Evolutionary conservation across 129 eudicot genomes (phyloP).

Genomic region (Chrysanthemum seticuspe): DNA sequence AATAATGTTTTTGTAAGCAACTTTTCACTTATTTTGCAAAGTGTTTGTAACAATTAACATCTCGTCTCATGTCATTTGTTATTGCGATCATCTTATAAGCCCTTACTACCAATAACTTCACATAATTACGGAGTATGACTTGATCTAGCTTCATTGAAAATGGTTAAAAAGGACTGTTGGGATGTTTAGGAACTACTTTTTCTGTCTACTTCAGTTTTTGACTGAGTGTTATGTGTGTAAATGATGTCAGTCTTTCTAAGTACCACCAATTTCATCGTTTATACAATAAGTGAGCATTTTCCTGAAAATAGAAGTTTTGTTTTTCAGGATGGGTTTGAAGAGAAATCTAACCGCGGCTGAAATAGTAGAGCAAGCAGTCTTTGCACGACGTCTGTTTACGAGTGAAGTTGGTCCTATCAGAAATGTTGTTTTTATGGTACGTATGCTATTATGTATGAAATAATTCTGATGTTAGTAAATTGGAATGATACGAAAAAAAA

Average conservation of each 20-base stretch:
- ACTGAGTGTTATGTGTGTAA: no score
- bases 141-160: no score
- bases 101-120: no score
- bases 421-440: conserved; percentile 96
- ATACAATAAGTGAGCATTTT: not conserved
- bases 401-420: conserved; percentile 74
- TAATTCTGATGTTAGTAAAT: not conserved
- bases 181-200: not conserved
- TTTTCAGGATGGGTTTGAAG: conserved; percentile 81
- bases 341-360: conserved; percentile 82
- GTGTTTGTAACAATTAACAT: no score
- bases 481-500: not conserved
- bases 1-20: no score
- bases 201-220: no score
- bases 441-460: conserved; percentile 1
- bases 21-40: no score
- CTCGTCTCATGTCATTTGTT: no score
- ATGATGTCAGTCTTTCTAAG: no score
- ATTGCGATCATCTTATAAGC: no score
- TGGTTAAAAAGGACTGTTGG: no score
- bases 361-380: conserved; percentile 93
- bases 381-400: conserved; percentile 74
- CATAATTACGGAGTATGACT: no score
- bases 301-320: not conserved
- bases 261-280: not conserved